Evolutionary conservation across 768 basidiomycete species (phyloP), one percentile per base, ranked within the genome.

Genomic region (Suillus tomentosus): DNA sequence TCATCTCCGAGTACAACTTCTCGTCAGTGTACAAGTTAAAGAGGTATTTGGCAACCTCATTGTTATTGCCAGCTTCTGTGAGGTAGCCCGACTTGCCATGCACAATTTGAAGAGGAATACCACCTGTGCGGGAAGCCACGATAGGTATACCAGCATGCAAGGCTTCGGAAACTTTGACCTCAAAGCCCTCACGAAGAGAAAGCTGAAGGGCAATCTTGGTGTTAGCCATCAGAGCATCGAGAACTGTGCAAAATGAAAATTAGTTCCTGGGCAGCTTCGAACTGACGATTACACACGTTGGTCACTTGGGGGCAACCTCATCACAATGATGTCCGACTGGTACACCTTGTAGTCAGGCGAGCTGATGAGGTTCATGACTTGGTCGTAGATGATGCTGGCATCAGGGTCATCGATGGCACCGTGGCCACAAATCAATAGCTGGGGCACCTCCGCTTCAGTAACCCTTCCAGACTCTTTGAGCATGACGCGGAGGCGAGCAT

Each of bases 121-220:
- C 95, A 64, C 96, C 96, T 5, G 96, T 96, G 63, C 82, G 82
- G 60, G 83, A 88, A 9, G 92, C 92, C 70, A 98, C 85, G 71
- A 96, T 83, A 40, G 95, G 95, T 67, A 91, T 91, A 65, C 91
- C 91, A 37, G 93, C 87, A 76, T 96, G 92, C 60, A 98, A 82
- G n/a, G 92, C 94, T 79, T 96, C 94, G 55, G 94, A 95, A 58
- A 96, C 95, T 77, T 98, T 98, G 78, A 98, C 94, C 73, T 98
- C 96, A 79, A 97, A 98, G 36, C 96, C 96, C 79, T 98, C 96
- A 63, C 95, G 90, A 53, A 91, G 90, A 60, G 93, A 95, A 53
- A 98, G 87, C 76, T 98, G 96, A 57, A 94, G 84, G 5, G 92
- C 95, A 64, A 96, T 89, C 80, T 92, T 89, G 53, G 92, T 85